Evolutionary conservation across 202 grass and related monocot species (phyloP).

Genomic region (Miscanthus sacchariflorus): DNA sequence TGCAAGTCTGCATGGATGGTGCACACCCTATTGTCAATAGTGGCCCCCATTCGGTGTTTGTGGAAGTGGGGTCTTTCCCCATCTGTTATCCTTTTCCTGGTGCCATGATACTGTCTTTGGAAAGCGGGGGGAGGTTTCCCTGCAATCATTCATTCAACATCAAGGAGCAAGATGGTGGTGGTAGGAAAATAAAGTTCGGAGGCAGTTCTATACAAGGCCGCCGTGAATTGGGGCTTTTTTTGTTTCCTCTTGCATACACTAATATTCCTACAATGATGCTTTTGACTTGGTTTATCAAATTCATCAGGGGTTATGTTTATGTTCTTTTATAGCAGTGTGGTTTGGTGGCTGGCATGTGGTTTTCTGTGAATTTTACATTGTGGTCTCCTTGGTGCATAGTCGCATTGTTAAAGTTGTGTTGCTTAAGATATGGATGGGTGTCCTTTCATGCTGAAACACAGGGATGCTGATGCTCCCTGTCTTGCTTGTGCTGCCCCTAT

Average conservation of each 20-base stretch:
- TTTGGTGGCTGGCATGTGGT: slow-evolving; percentile 13
- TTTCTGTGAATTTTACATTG: not conserved
- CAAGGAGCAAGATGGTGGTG: slow-evolving; percentile 5
- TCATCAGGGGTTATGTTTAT: not conserved
- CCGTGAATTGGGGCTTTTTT: slow-evolving; percentile 44
- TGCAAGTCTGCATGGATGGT: not conserved
- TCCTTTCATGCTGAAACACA: slow-evolving; percentile 35
- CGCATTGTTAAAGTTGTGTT: slow-evolving; percentile 11
- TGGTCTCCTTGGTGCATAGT: slow-evolving; percentile 10
- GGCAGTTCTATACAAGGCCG: slow-evolving; percentile 1
- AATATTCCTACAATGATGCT: not conserved
- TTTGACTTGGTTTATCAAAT: not conserved
- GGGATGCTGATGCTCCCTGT: slow-evolving; percentile 44
- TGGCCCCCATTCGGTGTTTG: slow-evolving; percentile 46
- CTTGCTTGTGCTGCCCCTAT: not conserved
- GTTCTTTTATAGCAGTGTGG: not conserved
- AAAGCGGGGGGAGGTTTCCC: slow-evolving; percentile 46
- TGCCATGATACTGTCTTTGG: slow-evolving; percentile 53
- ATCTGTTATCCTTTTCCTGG: slow-evolving; percentile 46
- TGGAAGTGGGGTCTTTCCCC: slow-evolving; percentile 46
- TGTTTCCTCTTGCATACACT: not conserved
- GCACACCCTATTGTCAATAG: slow-evolving; percentile 36
- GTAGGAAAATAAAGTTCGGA: not conserved
- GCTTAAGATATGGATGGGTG: slow-evolving; percentile 27
- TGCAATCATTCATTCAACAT: slow-evolving; percentile 55